Percentiles rank a stretch among this genome's conserved stretches.
Evolutionary conservation across 2,329 filamentous ascomycete genomes (phyloP).

Genomic region (Epicoccum sorghinum): DNA sequence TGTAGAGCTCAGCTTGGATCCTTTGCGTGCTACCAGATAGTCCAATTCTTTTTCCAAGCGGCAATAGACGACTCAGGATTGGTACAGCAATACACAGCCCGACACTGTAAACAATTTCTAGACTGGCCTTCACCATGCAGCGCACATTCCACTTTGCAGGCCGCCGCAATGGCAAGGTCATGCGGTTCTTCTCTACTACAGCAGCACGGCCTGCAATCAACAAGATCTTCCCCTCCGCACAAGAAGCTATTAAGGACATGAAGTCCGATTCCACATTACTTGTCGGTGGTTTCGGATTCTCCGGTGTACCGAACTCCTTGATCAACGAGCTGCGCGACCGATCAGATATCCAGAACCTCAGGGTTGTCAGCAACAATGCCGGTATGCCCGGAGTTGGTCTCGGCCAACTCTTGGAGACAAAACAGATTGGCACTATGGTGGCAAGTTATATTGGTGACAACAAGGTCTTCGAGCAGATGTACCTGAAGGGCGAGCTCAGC

Average conservation of each 20-base stretch:
- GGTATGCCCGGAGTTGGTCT: conserved; percentile 73
- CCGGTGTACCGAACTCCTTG: conserved; percentile 48
- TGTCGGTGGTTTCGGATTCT: conserved; percentile 49
- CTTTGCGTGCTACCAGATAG: not conserved
- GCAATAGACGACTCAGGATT: not conserved
- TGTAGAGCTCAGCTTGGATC: not conserved
- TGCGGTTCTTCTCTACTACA: conserved; percentile 46
- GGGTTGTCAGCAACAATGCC: conserved; percentile 82
- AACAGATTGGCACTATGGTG: conserved; percentile 74
- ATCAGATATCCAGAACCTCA: conserved; percentile 56
- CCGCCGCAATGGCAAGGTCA: conserved; percentile 37
- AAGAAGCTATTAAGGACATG: conserved; percentile 49
- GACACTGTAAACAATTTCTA: not conserved
- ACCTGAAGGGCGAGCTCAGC: conserved; percentile 74
- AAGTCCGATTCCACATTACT: conserved; percentile 46
- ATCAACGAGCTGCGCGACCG: conserved; percentile 49
- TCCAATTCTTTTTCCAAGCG: not conserved
- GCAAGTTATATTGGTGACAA: conserved; percentile 79
- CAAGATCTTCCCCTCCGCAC: conserved; percentile 47
- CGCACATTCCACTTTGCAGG: conserved; percentile 42
- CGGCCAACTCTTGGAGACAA: conserved; percentile 69
- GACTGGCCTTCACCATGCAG: conserved; percentile 36
- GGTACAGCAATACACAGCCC: not conserved
- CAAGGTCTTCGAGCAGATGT: conserved; percentile 76
- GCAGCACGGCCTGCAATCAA: conserved; percentile 43